A percentile compares a stretch with the other conserved stretches of the same genome.
Conservation (phyloP, 495 filamentous ascomycete genomes). For the Penicillium paradoxum region DNA sequence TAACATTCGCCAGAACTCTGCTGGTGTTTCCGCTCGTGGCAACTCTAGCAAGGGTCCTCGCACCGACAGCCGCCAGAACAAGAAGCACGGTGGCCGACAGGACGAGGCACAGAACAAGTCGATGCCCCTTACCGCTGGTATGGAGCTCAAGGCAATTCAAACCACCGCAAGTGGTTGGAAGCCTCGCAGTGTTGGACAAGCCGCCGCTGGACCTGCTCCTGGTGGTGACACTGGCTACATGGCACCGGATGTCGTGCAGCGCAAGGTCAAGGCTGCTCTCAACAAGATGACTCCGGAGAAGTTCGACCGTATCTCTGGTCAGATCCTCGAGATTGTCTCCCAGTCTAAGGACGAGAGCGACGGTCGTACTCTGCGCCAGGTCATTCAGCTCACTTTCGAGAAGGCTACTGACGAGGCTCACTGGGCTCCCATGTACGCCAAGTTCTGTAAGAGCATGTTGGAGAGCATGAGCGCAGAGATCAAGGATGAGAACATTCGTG, state of each 20-base stretch:
- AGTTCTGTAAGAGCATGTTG: slow-evolving; percentile 97
- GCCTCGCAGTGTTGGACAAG: slow-evolving; percentile 61
- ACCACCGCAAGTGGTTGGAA: slow-evolving; percentile 79
- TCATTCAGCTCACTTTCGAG: slow-evolving; percentile 98
- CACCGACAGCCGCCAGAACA: slow-evolving; percentile 35
- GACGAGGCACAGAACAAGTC: slow-evolving; percentile 64
- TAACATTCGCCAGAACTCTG: slow-evolving; percentile 14
- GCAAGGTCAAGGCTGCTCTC: slow-evolving; percentile 95
- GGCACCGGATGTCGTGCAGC: slow-evolving; percentile 89
- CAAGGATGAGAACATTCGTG: slow-evolving; percentile 85
- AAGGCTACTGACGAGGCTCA: slow-evolving; percentile 98
- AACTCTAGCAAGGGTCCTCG: slow-evolving; percentile 29
- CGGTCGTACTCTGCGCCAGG: slow-evolving; percentile 89
- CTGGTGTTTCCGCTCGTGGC: slow-evolving; percentile 28
- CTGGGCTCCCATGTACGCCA: slow-evolving; percentile 98
- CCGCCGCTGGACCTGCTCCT: slow-evolving; percentile 49
- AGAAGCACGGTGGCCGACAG: slow-evolving; percentile 49
- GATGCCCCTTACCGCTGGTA: slow-evolving; percentile 82
- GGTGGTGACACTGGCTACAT: slow-evolving; percentile 54
- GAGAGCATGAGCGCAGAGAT: slow-evolving; percentile 93
- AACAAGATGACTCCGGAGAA: slow-evolving; percentile 99
- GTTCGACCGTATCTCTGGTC: slow-evolving; percentile 90
- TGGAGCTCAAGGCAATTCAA: slow-evolving; percentile 74
- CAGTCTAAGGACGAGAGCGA: slow-evolving; percentile 96
- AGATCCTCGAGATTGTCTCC: slow-evolving; percentile 86